Base-by-base conservation (phyloP, 331 rosid genomes). In the Saraca asoca region DNA sequence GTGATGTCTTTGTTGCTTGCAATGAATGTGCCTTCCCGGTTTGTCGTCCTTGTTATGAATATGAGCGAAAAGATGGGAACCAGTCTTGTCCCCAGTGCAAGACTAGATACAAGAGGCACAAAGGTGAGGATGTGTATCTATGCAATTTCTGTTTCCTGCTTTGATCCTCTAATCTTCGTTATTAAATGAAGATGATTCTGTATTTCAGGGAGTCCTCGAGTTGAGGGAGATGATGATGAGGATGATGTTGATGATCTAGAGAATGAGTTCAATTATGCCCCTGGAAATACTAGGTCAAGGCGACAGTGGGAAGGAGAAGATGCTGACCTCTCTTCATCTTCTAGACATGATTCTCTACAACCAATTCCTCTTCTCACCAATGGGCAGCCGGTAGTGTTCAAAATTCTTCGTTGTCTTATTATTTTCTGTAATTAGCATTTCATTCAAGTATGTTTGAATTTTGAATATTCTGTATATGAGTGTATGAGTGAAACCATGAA, bases 61-160 rank as follows among this genome's bases (percentile, higher is more conserved):
- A 85, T 10, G 95, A 87, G 86, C 73, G 87, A 14, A 89, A 83
- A 82, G 92, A 85, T 59, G 89, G 85, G 59, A 87, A 82, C 83
- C 90, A 87, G 71, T 71, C 88, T 64, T 92, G 98, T 76, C 98
- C 93, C 16, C 92, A 87, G 74, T 92, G 98, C 89, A 89, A 92
- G 89, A 87, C 96, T 69, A 87, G 91, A 75, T 87, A 82, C 78
- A 84, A 81, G 64, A 85, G 87, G 83, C 95, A 80, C 75, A 82
- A 82, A 81, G 98, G 98, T 92, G 60, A 20, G 81, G 66, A 59
- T 62, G 68, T 63, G 65, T 50, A 54, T 54, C 18, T 42, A 31
- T 39, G 64, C 35, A 52, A 11, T 46, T 44, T 24, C 2, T 6
- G 12, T 14, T 49, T 55, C 64, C 24, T 15, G 43, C 16, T 58